phyloP scores from a whole-genome alignment of 2,329 filamentous ascomycete species.

The Trichoderma sp. region DNA sequence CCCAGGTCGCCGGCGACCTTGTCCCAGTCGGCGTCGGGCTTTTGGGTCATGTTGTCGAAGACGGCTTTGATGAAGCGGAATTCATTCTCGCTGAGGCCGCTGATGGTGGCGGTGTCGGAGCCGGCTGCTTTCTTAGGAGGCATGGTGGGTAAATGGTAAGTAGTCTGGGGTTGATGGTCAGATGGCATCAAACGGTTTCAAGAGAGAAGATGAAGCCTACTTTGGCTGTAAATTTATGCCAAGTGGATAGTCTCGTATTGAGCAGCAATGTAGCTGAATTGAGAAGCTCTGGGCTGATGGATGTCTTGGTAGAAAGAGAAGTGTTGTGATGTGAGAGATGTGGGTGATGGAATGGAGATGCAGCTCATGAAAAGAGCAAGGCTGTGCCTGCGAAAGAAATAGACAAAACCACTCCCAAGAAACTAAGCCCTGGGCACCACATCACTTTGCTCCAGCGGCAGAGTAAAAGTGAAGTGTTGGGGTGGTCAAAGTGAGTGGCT shows the following conservation, averaged over 20 bases:
- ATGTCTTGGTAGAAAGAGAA: not conserved
- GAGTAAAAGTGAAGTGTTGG: not conserved
- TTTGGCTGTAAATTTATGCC: not conserved
- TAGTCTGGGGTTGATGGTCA: not conserved
- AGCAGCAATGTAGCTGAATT: not conserved
- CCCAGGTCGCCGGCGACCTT: constrained; percentile 40
- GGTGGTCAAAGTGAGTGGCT: not conserved
- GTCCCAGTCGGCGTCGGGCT: constrained; percentile 46
- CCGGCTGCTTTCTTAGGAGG: constrained; percentile 37
- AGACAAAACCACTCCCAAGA: not conserved
- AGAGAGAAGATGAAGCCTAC: not conserved
- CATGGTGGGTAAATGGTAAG: constrained; percentile 31
- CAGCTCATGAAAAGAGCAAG: not conserved
- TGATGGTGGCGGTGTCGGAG: constrained; percentile 27
- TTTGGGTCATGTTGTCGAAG: constrained; percentile 46
- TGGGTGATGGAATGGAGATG: not conserved
- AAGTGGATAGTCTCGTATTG: not conserved
- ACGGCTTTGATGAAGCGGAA: constrained; percentile 45
- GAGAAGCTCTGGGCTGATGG: not conserved
- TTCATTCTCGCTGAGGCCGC: constrained; percentile 40
- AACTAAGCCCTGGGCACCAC: not conserved
- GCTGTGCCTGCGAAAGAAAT: not conserved
- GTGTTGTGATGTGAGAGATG: not conserved
- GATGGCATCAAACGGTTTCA: not conserved
- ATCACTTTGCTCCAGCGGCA: not conserved